Base-by-base conservation (phyloP, 192 early-diverging fungal species). In the Entophlyctis luteolus region DNA sequence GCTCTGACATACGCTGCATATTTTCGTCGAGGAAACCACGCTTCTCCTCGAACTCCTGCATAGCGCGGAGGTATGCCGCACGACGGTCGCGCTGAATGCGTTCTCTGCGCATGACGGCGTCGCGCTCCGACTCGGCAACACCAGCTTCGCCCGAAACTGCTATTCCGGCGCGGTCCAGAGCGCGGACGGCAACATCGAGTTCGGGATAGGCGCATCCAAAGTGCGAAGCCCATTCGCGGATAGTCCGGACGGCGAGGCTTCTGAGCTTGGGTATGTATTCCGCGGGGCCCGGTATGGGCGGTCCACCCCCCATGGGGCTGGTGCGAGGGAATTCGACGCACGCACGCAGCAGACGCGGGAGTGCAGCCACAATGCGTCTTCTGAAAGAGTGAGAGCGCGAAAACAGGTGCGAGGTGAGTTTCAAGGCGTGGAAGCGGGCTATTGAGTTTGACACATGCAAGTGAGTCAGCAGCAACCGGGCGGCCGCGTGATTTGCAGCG, bases 31-130 rank as follows among this genome's bases (percentile, higher is more conserved):
- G 31, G 16, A 31, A 45, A 20, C 6, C 10, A 10, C 18, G n/a
- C 60, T 49, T 48, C 31, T 32, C 46, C 1, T 33, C 33, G 28
- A n/a, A 6, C n/a, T 63, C 60, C 46, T 49, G 8, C 46, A 63
- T 22, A 20, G 47, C 32, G 20, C 33, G 20, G 1, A 63, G 20
- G 29, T 63, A 63, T 18, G 25, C 47, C 6, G 31, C 46, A 35
- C 50, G 60, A 4, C 60, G 42, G 12, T 63, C 60, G 8, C 60
- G 8, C 47, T 49, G 48, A 31, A 63, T 32, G 18, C 60, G 42
- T 16, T 63, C 60, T n/a, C 23, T n/a, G 2, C 60, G 42, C 60
- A 49, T 49, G 14, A 16, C 12, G 28, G 60, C 48, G 2, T 63
- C 60, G 6, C 42, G 42, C 8, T 5, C 36, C 28, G 8, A 16